Percentiles rank a stretch among this genome's conserved stretches.
Conservation (phyloP, 2,329 filamentous ascomycete genomes). For the Claviceps fusiformis region DNA sequence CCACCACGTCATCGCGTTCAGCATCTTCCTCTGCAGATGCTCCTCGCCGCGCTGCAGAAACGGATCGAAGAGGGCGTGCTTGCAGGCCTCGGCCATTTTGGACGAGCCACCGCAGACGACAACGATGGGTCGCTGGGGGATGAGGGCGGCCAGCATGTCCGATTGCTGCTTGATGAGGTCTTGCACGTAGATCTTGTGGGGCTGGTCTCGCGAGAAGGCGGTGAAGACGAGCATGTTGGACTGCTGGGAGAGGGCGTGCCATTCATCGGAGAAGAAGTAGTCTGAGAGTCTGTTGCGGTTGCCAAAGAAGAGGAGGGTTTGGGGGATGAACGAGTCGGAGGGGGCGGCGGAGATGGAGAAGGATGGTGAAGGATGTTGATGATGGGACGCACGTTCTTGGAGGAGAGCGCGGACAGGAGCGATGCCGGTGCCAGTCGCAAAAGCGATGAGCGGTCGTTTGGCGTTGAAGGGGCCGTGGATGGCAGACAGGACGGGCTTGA, state of each 20-base stretch:
- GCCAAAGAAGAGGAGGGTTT: slow-evolving; percentile 64
- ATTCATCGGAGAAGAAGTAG: slow-evolving; percentile 72
- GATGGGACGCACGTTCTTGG: slow-evolving; percentile 47
- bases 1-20: slow-evolving; percentile 32
- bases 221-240: slow-evolving; percentile 21
- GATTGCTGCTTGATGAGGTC: slow-evolving; percentile 35
- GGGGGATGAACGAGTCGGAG: slow-evolving; percentile 10
- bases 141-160: slow-evolving; percentile 15
- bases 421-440: slow-evolving; percentile 77
- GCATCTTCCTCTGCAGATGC: slow-evolving; percentile 25
- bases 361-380: not conserved
- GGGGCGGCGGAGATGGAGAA: not conserved
- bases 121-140: slow-evolving; percentile 31
- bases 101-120: slow-evolving; percentile 43
- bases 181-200: slow-evolving; percentile 42
- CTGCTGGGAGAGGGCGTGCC: slow-evolving; percentile 28
- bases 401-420: slow-evolving; percentile 73
- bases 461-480: slow-evolving; percentile 24
- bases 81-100: slow-evolving; percentile 44
- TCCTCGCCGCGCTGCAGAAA: slow-evolving; percentile 26
- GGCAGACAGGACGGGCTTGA: slow-evolving; percentile 32
- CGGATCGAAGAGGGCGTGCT: slow-evolving; percentile 35
- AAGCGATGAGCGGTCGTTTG: slow-evolving; percentile 51
- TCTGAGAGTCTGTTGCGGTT: slow-evolving; percentile 63
- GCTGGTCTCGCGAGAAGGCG: slow-evolving; percentile 35